Evolutionary conservation across 169 alveolate genomes (phyloP).

Genomic region (Plasmodium sp.): DNA sequence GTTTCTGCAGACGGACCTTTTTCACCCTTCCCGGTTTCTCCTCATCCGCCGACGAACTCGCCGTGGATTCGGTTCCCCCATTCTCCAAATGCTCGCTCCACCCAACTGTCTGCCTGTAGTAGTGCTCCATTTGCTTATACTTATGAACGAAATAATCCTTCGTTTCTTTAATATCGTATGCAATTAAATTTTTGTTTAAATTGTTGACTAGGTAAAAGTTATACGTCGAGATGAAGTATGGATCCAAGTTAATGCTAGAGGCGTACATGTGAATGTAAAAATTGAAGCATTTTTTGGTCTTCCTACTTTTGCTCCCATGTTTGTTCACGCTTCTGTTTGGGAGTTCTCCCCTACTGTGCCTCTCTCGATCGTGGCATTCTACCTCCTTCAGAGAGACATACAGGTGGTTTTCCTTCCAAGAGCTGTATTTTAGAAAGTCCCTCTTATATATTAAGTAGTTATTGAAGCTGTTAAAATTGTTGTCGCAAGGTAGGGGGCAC

Average conservation of each 20-base stretch:
- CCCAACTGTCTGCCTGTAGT: slow-evolving; percentile 14
- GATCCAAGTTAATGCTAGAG: slow-evolving; percentile 43
- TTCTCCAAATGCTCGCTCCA: background rate
- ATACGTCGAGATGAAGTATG: slow-evolving; percentile 47
- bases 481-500: background rate
- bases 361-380: background rate
- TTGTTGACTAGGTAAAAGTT: slow-evolving; percentile 49
- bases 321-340: background rate
- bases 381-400: slow-evolving; percentile 22
- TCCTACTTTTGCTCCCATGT: background rate
- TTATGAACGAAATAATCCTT: slow-evolving; percentile 25
- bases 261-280: slow-evolving; percentile 40
- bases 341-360: background rate
- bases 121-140: slow-evolving; percentile 3
- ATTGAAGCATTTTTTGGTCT: slow-evolving; percentile 9
- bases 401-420: slow-evolving; percentile 53
- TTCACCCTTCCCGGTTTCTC: background rate
- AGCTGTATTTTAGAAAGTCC: slow-evolving; percentile 34
- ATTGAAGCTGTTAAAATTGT: slow-evolving; percentile 9
- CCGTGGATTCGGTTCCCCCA: background rate
- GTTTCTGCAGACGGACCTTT: background rate
- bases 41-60: background rate
- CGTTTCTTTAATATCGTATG: slow-evolving; percentile 48
- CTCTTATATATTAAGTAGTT: slow-evolving; percentile 64
- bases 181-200: slow-evolving; percentile 52